Evolutionary conservation across 768 basidiomycete species (phyloP), one percentile per base, ranked within the genome.

Genomic region (Rhodosporidiobolus odoratus): DNA sequence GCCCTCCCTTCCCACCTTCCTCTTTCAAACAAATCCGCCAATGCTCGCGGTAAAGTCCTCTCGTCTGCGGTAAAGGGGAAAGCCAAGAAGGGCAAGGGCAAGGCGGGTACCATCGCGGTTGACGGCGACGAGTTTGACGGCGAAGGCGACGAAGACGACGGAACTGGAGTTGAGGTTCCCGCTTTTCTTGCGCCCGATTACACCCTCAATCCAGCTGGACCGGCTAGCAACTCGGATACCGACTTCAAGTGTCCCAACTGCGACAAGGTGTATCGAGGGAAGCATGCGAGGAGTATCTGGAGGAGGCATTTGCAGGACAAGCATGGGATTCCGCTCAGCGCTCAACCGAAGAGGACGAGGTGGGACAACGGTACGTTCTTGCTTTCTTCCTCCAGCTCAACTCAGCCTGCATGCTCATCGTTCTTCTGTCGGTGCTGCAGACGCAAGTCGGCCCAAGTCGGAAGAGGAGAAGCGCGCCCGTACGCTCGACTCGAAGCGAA

Each of bases 241-340:
- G 59, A 69, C 48, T 78, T 75, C 65, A 67, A 72, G 43, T 78
- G 77, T 53, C 74, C 72, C 15, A 67, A 80, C 72, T 82, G 81
- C 70, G 74, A 78, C 53, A 82, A 82, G 76, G 76, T 78, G n/a
- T 82, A 82, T 70, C 78, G 76, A 58, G 81, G 81, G 6, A 78
- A 79, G 71, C 81, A 82, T 64, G 80, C 80, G 7, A 64, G 81
- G 62, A 80, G 79, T 68, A 81, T 82, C 52, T 81, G 81, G 66
- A 75, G 81, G 57, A 53, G 81, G 59, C 81, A 82, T 73, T 64
- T 82, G 64, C 79, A 80, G 76, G 81, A 81, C 70, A 82, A 81
- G 69, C 81, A 82, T 75, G 79, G 77, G 23, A 79, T 82, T 35
- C 78, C 80, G 27, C 58, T 82, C 48, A 72, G 68, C n/a, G 66